Conservation (phyloP, 805 yeast genomes). For the Yamadazyma ubonensis region DNA sequence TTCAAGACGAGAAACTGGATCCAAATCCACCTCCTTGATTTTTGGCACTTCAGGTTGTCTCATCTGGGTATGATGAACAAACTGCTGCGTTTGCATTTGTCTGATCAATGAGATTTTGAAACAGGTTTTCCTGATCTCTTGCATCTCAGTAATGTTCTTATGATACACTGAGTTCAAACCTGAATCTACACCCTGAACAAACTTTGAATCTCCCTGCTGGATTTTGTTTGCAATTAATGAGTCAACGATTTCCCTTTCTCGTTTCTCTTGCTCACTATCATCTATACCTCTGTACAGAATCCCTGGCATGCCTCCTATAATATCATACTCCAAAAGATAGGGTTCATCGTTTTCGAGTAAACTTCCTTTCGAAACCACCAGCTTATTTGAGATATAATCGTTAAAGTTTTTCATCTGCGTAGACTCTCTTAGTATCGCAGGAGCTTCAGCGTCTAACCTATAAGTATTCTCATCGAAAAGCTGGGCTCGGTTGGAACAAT, state of each 20-base stretch:
- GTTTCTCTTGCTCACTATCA: constrained; percentile 37
- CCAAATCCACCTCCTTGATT: constrained; percentile 72
- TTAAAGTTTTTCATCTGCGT: constrained; percentile 64
- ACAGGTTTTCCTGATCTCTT: constrained; percentile 83
- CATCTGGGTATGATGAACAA: constrained; percentile 71
- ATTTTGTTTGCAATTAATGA: constrained; percentile 21
- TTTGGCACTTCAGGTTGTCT: constrained; percentile 64
- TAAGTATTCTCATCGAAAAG: constrained; percentile 55
- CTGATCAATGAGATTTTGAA: constrained; percentile 84
- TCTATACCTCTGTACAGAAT: constrained; percentile 53
- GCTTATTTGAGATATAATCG: constrained; percentile 41
- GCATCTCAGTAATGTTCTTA: constrained; percentile 74
- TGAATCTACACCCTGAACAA: constrained; percentile 36
- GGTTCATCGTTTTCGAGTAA: constrained; percentile 58
- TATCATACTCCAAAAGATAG: constrained; percentile 78
- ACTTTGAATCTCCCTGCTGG: constrained; percentile 27
- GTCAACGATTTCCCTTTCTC: constrained; percentile 38
- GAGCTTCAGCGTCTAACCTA: constrained; percentile 61
- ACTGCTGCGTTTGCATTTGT: constrained; percentile 84
- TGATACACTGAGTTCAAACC: constrained; percentile 64
- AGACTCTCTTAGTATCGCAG: constrained; percentile 66
- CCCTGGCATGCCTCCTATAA: constrained; percentile 76
- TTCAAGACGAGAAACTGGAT: constrained; percentile 70
- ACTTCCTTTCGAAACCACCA: constrained; percentile 44
- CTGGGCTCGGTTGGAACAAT: constrained; percentile 65